Evolutionary conservation across 176 grass and related monocot genomes (phyloP).

Genomic region (Lolium perenne): DNA sequence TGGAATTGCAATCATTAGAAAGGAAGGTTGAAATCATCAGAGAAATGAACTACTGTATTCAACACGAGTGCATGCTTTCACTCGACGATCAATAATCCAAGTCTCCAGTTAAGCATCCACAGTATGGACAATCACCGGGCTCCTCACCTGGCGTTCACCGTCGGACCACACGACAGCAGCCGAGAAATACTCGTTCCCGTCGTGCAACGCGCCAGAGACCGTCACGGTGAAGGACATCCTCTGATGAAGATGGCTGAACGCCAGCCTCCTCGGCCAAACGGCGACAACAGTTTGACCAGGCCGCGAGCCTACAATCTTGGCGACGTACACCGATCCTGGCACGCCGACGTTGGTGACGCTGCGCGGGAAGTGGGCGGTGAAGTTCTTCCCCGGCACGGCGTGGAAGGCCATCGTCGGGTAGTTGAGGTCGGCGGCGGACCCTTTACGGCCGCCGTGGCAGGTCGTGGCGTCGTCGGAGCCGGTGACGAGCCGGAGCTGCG

Average conservation of each 20-base stretch:
- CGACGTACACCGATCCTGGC: conserved; percentile 14
- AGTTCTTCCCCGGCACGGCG: not conserved
- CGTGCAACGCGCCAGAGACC: conserved; percentile 1
- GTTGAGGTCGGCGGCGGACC: conserved; percentile 40
- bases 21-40: not conserved
- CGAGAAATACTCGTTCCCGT: conserved; percentile 7
- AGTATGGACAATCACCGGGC: conserved; percentile 32
- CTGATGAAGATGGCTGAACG: conserved; percentile 15
- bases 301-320: not conserved
- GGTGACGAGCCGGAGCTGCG: conserved; percentile 39
- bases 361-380: conserved; percentile 40
- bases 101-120: conserved; percentile 11
- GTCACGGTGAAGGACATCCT: conserved; percentile 32
- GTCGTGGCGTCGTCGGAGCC: not conserved
- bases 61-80: not conserved
- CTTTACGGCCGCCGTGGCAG: not conserved
- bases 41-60: not conserved
- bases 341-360: conserved; percentile 58
- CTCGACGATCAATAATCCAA: not conserved
- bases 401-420: conserved; percentile 56
- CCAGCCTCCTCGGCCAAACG: conserved; percentile 30
- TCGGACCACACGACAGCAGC: conserved; percentile 47
- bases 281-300: not conserved
- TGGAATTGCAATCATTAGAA: not conserved
- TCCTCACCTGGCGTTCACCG: conserved; percentile 24